Percentiles rank a stretch among this genome's conserved stretches.
phyloP scores from a whole-genome alignment of 257 asterid species.

The Solanum chilense region DNA sequence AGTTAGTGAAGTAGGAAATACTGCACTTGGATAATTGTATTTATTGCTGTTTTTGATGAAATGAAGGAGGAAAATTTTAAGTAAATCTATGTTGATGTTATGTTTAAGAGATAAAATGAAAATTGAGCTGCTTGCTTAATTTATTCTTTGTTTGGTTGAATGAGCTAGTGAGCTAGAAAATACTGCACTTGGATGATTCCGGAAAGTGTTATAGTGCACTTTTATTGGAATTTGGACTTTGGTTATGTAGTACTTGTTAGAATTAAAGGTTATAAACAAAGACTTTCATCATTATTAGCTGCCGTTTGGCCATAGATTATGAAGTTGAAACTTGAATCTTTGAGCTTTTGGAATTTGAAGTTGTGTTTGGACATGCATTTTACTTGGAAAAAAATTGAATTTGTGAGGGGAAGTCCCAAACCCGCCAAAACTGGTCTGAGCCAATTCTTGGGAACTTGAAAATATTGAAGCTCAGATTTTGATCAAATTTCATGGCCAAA shows the following conservation, averaged over 20 bases:
- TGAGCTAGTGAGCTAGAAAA: not conserved
- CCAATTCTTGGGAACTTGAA: not conserved
- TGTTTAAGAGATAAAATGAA: not conserved
- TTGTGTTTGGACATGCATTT: not conserved
- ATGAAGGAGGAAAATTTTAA: not conserved
- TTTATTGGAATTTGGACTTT: not conserved
- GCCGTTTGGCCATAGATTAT: not conserved
- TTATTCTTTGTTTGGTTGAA: not conserved
- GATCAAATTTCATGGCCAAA: not conserved
- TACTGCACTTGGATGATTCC: not conserved
- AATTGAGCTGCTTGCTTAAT: not conserved
- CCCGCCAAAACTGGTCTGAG: not conserved
- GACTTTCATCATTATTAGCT: conserved; percentile 31
- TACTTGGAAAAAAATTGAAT: not conserved
- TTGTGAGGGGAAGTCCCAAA: not conserved
- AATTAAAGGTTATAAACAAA: not conserved
- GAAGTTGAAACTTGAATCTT: not conserved
- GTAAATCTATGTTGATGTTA: not conserved
- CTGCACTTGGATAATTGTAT: not conserved
- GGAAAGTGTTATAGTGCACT: not conserved
- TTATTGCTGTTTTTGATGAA: not conserved
- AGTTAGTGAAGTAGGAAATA: not conserved
- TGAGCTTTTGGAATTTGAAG: not conserved
- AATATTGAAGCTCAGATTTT: not conserved
- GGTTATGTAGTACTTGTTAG: not conserved